Evolutionary conservation across 371 early-diverging fungal species (phyloP).

Genomic region (Lichtheimia ornata): DNA sequence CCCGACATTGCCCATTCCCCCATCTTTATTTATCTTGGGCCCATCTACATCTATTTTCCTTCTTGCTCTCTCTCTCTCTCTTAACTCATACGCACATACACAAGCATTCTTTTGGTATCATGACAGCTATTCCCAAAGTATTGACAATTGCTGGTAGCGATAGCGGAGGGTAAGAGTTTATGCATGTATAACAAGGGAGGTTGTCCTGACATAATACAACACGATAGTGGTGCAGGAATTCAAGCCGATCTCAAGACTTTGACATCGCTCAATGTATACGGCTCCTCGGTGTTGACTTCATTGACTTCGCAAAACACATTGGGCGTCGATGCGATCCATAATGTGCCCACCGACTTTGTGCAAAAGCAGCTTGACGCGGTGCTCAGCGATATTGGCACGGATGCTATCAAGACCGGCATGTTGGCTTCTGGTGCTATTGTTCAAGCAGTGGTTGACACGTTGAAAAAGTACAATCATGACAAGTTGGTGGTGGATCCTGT

Average conservation of each 20-base stretch:
- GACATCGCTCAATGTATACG: constrained; percentile 71
- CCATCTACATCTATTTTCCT: too few relatives aligned
- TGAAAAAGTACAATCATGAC: constrained; percentile 37
- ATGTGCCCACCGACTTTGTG: constrained; percentile 67
- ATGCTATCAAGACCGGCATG: constrained; percentile 87
- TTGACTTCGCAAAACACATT: constrained; percentile 85
- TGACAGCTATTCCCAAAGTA: constrained; percentile 17
- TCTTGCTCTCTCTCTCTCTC: too few relatives aligned
- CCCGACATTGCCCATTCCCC: too few relatives aligned
- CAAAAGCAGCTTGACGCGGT: constrained; percentile 72
- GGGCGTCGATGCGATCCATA: constrained; percentile 70
- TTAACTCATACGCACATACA: too few relatives aligned
- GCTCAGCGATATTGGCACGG: constrained; percentile 74
- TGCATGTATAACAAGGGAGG: not conserved
- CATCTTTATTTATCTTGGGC: too few relatives aligned
- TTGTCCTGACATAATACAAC: too few relatives aligned
- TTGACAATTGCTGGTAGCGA: constrained; percentile 21
- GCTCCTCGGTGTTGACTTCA: constrained; percentile 76
- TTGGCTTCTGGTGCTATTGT: constrained; percentile 69
- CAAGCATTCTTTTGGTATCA: not conserved
- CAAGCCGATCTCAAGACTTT: constrained; percentile 91
- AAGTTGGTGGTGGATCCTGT: constrained; percentile 82
- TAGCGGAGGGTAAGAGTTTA: constrained; percentile 16
- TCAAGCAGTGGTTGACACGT: constrained; percentile 45
- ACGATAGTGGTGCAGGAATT: constrained; percentile 71